phyloP scores from a whole-genome alignment of 495 filamentous ascomycete species.

The Xylaria palmicola region DNA sequence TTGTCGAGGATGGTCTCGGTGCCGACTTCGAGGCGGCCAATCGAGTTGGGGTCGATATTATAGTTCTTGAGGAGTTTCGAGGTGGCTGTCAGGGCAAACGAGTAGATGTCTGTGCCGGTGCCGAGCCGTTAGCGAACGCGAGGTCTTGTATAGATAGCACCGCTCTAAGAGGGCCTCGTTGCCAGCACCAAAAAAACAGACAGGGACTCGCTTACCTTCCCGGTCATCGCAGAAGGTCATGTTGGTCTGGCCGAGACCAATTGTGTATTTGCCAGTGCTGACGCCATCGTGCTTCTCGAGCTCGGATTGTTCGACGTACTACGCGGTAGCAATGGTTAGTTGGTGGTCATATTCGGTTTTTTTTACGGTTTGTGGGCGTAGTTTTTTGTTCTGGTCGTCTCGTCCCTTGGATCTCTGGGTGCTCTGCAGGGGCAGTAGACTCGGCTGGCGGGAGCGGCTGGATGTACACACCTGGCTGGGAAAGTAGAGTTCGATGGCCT shows the following conservation, averaged over 20 bases:
- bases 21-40: constrained; percentile 94
- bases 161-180: too few species aligned
- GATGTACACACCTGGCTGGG: constrained; percentile 76
- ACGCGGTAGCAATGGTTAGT: constrained; percentile 30
- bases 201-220: constrained; percentile 67
- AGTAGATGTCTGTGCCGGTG: constrained; percentile 83
- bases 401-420: too few species aligned
- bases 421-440: too few species aligned
- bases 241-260: constrained; percentile 98
- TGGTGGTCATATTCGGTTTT: not conserved
- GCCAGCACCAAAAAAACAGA: not conserved
- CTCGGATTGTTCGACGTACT: constrained; percentile 97
- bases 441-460: not conserved
- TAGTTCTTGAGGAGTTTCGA: constrained; percentile 91
- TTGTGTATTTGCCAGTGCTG: constrained; percentile 92
- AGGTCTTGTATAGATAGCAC: not conserved
- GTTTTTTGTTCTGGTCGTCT: not conserved
- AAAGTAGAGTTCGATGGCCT: constrained; percentile 99
- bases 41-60: constrained; percentile 83
- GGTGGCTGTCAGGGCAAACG: constrained; percentile 82
- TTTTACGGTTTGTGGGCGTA: not conserved
- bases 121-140: constrained; percentile 15
- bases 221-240: constrained; percentile 99
- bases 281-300: constrained; percentile 99
- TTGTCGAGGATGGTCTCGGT: constrained; percentile 99